These are phyloP conservation scores for Lepidium aucheri DNA, from an alignment of 345 rosid species.

Conservation along the genomic window DNA sequence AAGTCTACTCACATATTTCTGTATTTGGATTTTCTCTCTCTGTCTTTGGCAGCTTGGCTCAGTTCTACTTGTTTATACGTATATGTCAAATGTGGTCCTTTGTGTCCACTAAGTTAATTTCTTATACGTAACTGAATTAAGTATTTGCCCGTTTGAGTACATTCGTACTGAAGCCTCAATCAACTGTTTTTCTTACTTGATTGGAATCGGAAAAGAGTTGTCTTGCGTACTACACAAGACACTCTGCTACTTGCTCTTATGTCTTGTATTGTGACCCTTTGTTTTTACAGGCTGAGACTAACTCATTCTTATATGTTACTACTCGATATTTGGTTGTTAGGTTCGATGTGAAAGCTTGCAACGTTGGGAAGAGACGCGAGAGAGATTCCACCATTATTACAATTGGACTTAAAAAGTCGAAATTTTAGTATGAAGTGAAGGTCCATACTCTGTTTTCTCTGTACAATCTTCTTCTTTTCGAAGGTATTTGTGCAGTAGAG, in stretches of 20 bases:
- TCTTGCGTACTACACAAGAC: not conserved
- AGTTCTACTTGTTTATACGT: not conserved
- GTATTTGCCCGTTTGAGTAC: not conserved
- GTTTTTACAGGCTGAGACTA: not conserved
- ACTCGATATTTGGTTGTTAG: slow-evolving; percentile 7
- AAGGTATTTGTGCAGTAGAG: not conserved
- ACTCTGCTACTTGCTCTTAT: slow-evolving; percentile 2
- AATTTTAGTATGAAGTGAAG: slow-evolving; percentile 71
- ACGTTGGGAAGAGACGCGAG: slow-evolving; percentile 45
- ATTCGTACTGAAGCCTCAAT: not conserved
- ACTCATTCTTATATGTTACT: not conserved
- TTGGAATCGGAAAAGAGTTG: not conserved
- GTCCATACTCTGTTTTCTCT: slow-evolving; percentile 77
- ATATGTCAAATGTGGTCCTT: slow-evolving; percentile 7
- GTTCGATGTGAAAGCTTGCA: slow-evolving; percentile 28
- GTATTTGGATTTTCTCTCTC: not conserved
- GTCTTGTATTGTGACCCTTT: slow-evolving; percentile 3
- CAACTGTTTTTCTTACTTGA: not conserved
- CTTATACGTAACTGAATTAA: not conserved
- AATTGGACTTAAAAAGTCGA: slow-evolving; percentile 38
- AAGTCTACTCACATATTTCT: not conserved
- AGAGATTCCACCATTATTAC: slow-evolving; percentile 47
- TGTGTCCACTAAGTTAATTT: not conserved
- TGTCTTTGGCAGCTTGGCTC: not conserved
- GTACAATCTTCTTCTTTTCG: slow-evolving; percentile 15